Evolutionary conservation across 225 moss, liverwort and hornwort genomes (phyloP).

Genomic region (Polytrichum commune): DNA sequence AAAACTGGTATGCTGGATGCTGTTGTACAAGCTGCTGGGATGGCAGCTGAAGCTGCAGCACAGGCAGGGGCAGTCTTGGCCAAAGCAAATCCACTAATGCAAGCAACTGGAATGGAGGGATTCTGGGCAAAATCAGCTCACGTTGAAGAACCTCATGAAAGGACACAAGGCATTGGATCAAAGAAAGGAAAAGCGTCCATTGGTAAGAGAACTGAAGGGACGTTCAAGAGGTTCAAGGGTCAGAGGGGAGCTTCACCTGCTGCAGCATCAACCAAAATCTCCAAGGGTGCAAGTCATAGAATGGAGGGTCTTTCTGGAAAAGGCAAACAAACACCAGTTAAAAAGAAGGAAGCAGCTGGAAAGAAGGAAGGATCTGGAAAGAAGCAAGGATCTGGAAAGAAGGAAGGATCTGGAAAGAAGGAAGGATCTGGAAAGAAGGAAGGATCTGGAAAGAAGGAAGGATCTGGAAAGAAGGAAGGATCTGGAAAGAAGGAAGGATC

Average conservation of each 20-base stretch:
- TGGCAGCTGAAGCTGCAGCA: slow-evolving; percentile 87
- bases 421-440: not conserved
- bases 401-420: slow-evolving; percentile 2
- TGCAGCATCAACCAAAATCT: slow-evolving; percentile 3
- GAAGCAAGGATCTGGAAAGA: slow-evolving; percentile 5
- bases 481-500: not conserved
- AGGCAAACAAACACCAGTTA: too few species aligned
- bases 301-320: not conserved
- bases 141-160: slow-evolving; percentile 20
- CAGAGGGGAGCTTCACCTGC: slow-evolving; percentile 12
- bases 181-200: slow-evolving; percentile 13
- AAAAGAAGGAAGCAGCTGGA: not conserved
- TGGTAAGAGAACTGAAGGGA: slow-evolving; percentile 20
- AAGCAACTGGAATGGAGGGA: slow-evolving; percentile 26
- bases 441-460: too few species aligned
- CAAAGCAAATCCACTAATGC: slow-evolving; percentile 55
- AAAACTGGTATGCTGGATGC: slow-evolving; percentile 63
- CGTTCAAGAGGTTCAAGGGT: slow-evolving; percentile 27
- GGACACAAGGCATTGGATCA: slow-evolving; percentile 4
- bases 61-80: slow-evolving; percentile 84
- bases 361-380: slow-evolving; percentile 1
- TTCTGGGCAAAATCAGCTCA: slow-evolving; percentile 34
- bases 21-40: slow-evolving; percentile 79
- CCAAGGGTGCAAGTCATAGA: slow-evolving; percentile 13
- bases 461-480: not conserved